These are phyloP conservation scores for Terana coerulea DNA, from an alignment of 768 basidiomycete genomes.

Conservation along the genomic window DNA sequence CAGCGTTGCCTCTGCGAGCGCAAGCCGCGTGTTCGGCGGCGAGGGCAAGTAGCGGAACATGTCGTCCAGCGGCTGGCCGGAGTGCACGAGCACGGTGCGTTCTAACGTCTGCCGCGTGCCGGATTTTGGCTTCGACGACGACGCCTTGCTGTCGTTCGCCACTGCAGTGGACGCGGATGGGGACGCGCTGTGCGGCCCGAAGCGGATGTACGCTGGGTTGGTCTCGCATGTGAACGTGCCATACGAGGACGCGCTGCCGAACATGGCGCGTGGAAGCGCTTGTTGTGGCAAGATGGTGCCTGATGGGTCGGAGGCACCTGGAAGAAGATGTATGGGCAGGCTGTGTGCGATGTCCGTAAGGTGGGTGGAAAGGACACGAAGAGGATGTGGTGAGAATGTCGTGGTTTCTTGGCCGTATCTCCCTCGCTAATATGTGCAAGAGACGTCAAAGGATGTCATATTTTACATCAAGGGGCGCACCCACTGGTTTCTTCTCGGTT, in stretches of 20 bases:
- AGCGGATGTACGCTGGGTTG: conserved; percentile 83
- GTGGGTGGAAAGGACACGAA: conserved; percentile 60
- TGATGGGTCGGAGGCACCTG: conserved; percentile 85
- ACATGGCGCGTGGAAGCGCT: conserved; percentile 87
- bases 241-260: conserved; percentile 57
- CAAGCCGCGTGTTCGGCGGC: conserved; percentile 66
- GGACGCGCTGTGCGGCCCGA: conserved; percentile 39
- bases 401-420: conserved; percentile 63
- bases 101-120: conserved; percentile 18
- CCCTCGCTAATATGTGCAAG: conserved; percentile 30
- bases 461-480: conserved; percentile 20
- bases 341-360: conserved; percentile 72
- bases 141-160: conserved; percentile 9
- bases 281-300: conserved; percentile 92
- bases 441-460: not conserved
- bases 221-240: conserved; percentile 74
- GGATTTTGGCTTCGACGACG: conserved; percentile 7
- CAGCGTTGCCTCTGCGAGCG: conserved; percentile 74
- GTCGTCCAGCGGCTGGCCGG: conserved; percentile 93
- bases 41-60: conserved; percentile 88
- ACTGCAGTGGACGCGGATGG: not conserved
- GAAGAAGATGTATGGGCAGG: conserved; percentile 84
- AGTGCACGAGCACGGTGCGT: conserved; percentile 74
- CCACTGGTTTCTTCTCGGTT: conserved; percentile 53
- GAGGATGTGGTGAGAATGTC: conserved; percentile 74